Base-by-base conservation (phyloP, 345 rosid species). In the Arabis hirsuta region DNA sequence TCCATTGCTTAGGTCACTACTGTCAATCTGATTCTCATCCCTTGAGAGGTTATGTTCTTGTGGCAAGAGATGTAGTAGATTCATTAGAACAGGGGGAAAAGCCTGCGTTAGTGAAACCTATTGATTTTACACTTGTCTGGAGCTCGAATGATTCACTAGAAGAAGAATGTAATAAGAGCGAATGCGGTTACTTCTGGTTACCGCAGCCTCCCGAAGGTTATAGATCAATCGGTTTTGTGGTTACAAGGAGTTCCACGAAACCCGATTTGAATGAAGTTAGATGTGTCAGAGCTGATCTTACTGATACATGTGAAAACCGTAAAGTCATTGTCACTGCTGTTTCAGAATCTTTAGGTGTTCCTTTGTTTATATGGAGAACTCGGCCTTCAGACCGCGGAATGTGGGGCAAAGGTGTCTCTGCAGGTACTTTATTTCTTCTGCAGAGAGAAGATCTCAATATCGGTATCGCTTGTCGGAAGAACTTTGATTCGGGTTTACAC, bases 131-230 rank as follows among this genome's bases (percentile, higher is more conserved):
- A 3, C 81, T 80, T 69, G 73, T 91, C 67, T 94, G 98, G 98
- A 81, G 92, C 80, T 79, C 85, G 24, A 78, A 81, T 59, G 87
- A 81, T n/a, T 83, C 82, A 14, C 59, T 62, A 16, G 81, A 79
- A 46, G 81, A 78, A 60, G 54, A 41, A 13, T 34, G 42, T 41
- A 69, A 34, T 38, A 72, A 31, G 24, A 77, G 53, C 32, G 82
- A 73, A 9, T 44, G 74, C 54, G 91, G 89, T 71, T 89, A 81
- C 83, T 85, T 94, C 82, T 89, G 96, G 98, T 59, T 84, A 42
- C 98, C 96, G 2, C 78, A 78, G 79, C 81, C 96, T 27, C 96
- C 96, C 10, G 78, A 86, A 63, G 96, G 90, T 39, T 89, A 88
- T 51, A 85, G 80, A 72, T 46, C 93, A 12, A 22, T 91, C 55